A percentile compares a stretch with the other conserved stretches of the same genome.
These are phyloP conservation scores for Typha latifolia DNA, from an alignment of 176 grass and related monocot species.

Conservation along the genomic window DNA sequence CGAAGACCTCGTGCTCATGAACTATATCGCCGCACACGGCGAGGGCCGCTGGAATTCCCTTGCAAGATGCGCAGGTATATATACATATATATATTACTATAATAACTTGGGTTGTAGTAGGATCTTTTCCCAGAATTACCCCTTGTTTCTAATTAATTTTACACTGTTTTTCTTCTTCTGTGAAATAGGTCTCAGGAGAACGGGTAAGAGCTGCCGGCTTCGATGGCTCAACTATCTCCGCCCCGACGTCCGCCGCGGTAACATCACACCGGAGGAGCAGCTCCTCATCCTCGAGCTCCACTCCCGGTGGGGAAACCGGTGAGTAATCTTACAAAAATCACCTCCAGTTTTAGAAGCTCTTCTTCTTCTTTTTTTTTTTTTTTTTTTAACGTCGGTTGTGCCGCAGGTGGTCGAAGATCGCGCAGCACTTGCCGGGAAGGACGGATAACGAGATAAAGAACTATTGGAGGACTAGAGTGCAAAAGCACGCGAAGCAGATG, in stretches of 20 bases:
- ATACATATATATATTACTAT: not conserved
- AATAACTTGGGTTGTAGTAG: too few relatives aligned
- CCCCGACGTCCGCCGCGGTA: constrained; percentile 85
- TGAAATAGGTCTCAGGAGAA: constrained; percentile 67
- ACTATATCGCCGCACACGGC: constrained; percentile 71
- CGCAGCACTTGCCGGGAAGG: constrained; percentile 83
- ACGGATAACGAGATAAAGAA: constrained; percentile 99
- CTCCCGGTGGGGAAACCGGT: constrained; percentile 94
- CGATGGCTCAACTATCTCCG: constrained; percentile 99
- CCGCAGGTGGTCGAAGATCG: constrained; percentile 89
- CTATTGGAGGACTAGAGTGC: constrained; percentile 97
- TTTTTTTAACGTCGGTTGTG: too few relatives aligned
- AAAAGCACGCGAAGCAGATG: constrained; percentile 97
- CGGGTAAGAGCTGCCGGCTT: constrained; percentile 98
- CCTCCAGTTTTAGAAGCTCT: not conserved
- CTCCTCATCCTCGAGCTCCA: constrained; percentile 98
- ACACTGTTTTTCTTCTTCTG: not conserved
- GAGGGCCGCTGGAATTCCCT: constrained; percentile 98
- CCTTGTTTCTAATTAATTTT: not conserved
- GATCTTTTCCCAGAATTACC: too few relatives aligned
- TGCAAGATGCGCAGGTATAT: constrained; percentile 68
- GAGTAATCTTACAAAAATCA: not conserved
- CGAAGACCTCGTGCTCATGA: constrained; percentile 81
- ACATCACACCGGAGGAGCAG: constrained; percentile 96
- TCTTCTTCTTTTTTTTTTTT: not conserved